Evolutionary conservation across 2,329 filamentous ascomycete genomes (phyloP).

Genomic region (Tolypocladium tundrense): DNA sequence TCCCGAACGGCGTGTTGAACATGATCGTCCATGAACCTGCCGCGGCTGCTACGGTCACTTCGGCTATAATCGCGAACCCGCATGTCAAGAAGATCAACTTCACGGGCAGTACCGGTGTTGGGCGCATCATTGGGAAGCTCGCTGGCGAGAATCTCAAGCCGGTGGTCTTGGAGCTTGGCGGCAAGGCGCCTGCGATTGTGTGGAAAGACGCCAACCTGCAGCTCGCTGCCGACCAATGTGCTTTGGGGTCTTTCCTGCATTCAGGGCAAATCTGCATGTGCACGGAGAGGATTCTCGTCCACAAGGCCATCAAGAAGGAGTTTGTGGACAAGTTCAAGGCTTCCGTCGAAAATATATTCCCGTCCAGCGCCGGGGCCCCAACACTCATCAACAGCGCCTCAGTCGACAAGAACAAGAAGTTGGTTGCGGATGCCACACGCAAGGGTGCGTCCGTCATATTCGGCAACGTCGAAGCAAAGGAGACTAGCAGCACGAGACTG

Average conservation of each 20-base stretch:
- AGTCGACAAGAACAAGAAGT: constrained; percentile 52
- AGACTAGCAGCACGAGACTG: constrained; percentile 31
- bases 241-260: constrained; percentile 61
- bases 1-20: constrained; percentile 67
- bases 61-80: constrained; percentile 55
- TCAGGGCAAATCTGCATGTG: constrained; percentile 79
- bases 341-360: constrained; percentile 31
- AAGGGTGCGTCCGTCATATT: constrained; percentile 51
- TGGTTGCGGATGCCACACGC: constrained; percentile 55
- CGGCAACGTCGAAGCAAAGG: constrained; percentile 23
- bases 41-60: constrained; percentile 58
- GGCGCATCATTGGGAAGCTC: constrained; percentile 58
- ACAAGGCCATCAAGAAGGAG: constrained; percentile 32
- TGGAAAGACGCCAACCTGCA: constrained; percentile 71
- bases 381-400: constrained; percentile 61
- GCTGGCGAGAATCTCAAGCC: constrained; percentile 72
- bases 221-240: constrained; percentile 57
- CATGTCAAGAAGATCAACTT: constrained; percentile 75
- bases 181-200: constrained; percentile 71
- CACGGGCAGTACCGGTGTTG: constrained; percentile 67
- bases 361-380: constrained; percentile 51
- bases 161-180: constrained; percentile 69
- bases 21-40: constrained; percentile 55
- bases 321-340: constrained; percentile 35
- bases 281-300: constrained; percentile 62